Evolutionary conservation across 1,139 yeast genomes (phyloP), one percentile per base, ranked within the genome.

Genomic region (Tardiomyces digboiensis): DNA sequence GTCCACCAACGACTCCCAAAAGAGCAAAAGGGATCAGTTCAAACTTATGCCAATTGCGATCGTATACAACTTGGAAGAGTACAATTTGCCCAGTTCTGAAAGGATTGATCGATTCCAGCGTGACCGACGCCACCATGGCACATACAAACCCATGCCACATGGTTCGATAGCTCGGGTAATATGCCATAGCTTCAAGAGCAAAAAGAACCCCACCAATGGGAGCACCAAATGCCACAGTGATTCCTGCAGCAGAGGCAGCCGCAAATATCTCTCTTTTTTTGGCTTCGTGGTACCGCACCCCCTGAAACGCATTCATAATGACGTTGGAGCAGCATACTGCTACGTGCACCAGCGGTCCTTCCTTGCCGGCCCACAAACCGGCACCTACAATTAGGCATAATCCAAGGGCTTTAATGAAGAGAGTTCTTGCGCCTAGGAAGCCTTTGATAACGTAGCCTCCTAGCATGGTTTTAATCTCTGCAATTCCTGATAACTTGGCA

Each of bases 321-420:
- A 68, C 55, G 43, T 66, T 67, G 10, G 77, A 76, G 49, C 82
- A 72, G 52, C 93, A 82, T 49, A 89, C 80, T 0, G 94, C 78
- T 7, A 88, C 78, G 62, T 88, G 97, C 23, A 87, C 95, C 46
- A 91, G 68, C 0, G 97, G 97, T 1, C 97, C 97, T 57, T 89
- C 97, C 58, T 83, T 84, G 10, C 97, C 97, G 6, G 87, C 72
- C 84, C 95, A 86, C 2, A 89, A 60, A 0, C 97, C 97, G 1
- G 93, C 78, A 19, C 94, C 80, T 13, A 86, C 83, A 36, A 80
- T 81, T 41, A 82, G 64, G 33, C 80, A 64, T 48, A 83, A 64
- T 20, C 87, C 82, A 2, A 68, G 42, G 2, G 72, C 65, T 54
- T 82, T 82, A 49, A 68, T 65, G 1, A 72, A 36, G 14, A 82